Base-by-base conservation (phyloP, 768 basidiomycete species). In the Pluteus cervinus region DNA sequence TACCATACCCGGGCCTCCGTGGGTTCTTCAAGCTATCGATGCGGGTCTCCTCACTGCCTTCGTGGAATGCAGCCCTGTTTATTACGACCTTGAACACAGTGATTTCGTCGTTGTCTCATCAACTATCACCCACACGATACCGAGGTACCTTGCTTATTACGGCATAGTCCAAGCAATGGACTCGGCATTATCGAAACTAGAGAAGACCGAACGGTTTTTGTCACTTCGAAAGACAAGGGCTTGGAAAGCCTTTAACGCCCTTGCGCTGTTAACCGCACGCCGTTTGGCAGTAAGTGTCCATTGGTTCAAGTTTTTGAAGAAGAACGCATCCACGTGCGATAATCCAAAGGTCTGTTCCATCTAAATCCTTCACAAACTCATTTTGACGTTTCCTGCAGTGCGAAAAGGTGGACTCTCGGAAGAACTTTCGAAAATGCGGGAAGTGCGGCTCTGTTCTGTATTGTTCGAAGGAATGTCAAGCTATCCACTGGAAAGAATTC, bases 81-180 rank as follows among this genome's bases (percentile, higher is more conserved):
- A n/a, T n/a, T n/a, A n/a, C n/a, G n/a, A n/a, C n/a, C n/a, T n/a
- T n/a, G n/a, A n/a, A n/a, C n/a, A n/a, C n/a, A n/a, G n/a, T n/a
- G n/a, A n/a, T n/a, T n/a, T n/a, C n/a, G n/a, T n/a, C n/a, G n/a
- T n/a, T n/a, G n/a, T n/a, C n/a, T n/a, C n/a, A n/a, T n/a, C n/a
- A n/a, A n/a, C n/a, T n/a, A n/a, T n/a, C n/a, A n/a, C n/a, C n/a
- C n/a, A n/a, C n/a, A n/a, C n/a, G n/a, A n/a, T n/a, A n/a, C n/a
- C n/a, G n/a, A n/a, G n/a, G n/a, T n/a, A 65, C 37, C 51, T 63
- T 12, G 59, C 63, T 3, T 66, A 65, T 42, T 54, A 60, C 5
- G 61, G 59, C 16, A 61, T 66, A 12, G 43, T 65, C 7, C 49
- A 54, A 33, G 52, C 53, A 5, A 52, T 60, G 12, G 54, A 62